Evolutionary conservation across 2,329 filamentous ascomycete species (phyloP).

Genomic region (Elsinoe batatas): DNA sequence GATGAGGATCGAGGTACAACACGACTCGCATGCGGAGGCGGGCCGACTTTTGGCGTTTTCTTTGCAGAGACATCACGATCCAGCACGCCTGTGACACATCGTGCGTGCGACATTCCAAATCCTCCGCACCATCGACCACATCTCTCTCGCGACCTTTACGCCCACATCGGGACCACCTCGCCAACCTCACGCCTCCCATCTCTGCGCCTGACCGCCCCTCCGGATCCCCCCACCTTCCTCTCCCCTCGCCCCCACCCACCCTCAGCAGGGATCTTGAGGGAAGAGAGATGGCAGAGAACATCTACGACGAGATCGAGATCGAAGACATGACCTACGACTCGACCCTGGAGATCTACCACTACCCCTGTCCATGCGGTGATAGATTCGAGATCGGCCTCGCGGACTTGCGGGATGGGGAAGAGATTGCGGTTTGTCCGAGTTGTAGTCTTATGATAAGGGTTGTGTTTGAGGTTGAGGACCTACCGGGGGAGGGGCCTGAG

Average conservation of each 20-base stretch:
- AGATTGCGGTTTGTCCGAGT: conserved; percentile 94
- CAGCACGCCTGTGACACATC: neutral
- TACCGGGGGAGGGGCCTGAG: conserved; percentile 4
- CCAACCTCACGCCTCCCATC: neutral
- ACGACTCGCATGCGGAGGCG: neutral
- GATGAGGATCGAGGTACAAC: no score
- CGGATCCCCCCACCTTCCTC: neutral
- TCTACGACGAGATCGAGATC: conserved; percentile 98
- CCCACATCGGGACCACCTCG: neutral
- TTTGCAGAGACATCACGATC: no score
- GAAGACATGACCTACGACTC: conserved; percentile 93
- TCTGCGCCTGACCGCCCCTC: neutral
- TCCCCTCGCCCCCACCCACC: neutral
- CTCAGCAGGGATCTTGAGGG: neutral
- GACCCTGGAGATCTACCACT: conserved; percentile 78
- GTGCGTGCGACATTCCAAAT: neutral
- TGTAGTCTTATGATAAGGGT: conserved; percentile 95
- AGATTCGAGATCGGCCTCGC: conserved; percentile 81
- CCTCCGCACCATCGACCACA: neutral
- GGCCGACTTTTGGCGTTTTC: neutral
- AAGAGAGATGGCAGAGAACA: conserved; percentile 29
- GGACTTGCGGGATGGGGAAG: conserved; percentile 78
- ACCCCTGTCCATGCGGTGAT: conserved; percentile 95
- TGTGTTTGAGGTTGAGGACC: conserved; percentile 58
- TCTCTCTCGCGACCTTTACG: neutral